Conservation (phyloP, 257 asterid genomes). For the Solanum verrucosum region DNA sequence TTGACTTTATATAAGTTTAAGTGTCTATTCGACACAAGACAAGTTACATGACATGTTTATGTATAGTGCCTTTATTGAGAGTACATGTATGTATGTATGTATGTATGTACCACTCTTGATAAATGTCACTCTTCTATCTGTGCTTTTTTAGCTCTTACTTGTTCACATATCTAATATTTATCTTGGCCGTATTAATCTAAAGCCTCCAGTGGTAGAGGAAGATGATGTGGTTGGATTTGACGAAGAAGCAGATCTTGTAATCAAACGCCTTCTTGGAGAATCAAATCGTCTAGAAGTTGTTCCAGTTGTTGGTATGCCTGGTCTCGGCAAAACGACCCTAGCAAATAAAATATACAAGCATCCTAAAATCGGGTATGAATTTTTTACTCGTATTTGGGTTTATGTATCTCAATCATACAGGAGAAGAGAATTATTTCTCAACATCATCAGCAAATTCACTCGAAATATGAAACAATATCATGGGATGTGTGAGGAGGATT, state of each 20-base stretch:
- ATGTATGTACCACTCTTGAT: neutral
- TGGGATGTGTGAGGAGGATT: neutral
- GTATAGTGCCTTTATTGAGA: neutral
- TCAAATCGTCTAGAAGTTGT: slow-evolving; percentile 15
- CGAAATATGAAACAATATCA: neutral
- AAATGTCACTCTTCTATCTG: neutral
- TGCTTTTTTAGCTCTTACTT: neutral
- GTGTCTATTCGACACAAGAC: neutral
- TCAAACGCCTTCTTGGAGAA: slow-evolving; percentile 16
- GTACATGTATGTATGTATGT: neutral
- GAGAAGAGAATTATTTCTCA: slow-evolving; percentile 1
- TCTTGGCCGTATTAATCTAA: neutral
- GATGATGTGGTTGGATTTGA: slow-evolving; percentile 40
- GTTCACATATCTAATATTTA: neutral
- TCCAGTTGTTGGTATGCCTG: slow-evolving; percentile 50
- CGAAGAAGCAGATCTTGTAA: slow-evolving; percentile 24
- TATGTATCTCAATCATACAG: slow-evolving; percentile 29
- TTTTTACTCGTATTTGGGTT: slow-evolving; percentile 16
- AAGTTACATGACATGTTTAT: neutral
- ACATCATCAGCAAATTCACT: neutral
- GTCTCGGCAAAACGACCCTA: slow-evolving; percentile 40
- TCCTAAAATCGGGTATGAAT: slow-evolving; percentile 17
- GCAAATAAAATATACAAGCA: slow-evolving; percentile 26
- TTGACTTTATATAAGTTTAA: neutral
- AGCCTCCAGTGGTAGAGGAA: slow-evolving; percentile 6